Evolutionary conservation across 768 basidiomycete species (phyloP).

Genomic region (Suillus ampliporus): DNA sequence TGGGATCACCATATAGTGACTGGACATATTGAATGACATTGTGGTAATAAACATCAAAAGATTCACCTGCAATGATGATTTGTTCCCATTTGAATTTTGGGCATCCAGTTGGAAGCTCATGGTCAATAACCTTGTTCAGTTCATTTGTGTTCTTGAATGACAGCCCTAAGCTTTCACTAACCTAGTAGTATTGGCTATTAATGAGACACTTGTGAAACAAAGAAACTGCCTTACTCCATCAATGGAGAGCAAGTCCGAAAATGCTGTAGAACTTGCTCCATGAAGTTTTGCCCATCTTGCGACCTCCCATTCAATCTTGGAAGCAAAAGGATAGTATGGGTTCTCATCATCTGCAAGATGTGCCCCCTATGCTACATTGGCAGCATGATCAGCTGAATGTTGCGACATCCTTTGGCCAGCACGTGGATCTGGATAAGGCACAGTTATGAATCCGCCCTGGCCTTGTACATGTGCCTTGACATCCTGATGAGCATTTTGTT

Average conservation of each 20-base stretch:
- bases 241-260: conserved; percentile 45
- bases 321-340: conserved; percentile 39
- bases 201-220: neutral
- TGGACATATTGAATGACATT: conserved; percentile 44
- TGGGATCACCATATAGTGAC: conserved; percentile 41
- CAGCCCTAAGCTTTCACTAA: conserved; percentile 32
- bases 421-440: too few relatives aligned
- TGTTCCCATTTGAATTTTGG: conserved; percentile 36
- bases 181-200: conserved; percentile 18
- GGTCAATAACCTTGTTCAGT: conserved; percentile 42
- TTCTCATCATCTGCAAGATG: neutral
- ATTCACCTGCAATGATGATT: conserved; percentile 32
- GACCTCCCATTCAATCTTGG: conserved; percentile 45
- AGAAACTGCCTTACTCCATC: conserved; percentile 39
- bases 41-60: conserved; percentile 38
- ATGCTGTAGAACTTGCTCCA: conserved; percentile 41
- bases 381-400: too few relatives aligned
- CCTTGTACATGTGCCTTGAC: too few relatives aligned
- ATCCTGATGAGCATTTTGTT: too few relatives aligned
- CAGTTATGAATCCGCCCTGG: too few relatives aligned
- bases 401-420: too few relatives aligned
- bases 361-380: too few relatives aligned
- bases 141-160: conserved; percentile 38
- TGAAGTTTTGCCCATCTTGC: conserved; percentile 47
- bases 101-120: conserved; percentile 26